A percentile compares a stretch with the other conserved stretches of the same genome.
Conservation (phyloP, 1,284 basidiomycete species). For the Ustilago hordei region DNA sequence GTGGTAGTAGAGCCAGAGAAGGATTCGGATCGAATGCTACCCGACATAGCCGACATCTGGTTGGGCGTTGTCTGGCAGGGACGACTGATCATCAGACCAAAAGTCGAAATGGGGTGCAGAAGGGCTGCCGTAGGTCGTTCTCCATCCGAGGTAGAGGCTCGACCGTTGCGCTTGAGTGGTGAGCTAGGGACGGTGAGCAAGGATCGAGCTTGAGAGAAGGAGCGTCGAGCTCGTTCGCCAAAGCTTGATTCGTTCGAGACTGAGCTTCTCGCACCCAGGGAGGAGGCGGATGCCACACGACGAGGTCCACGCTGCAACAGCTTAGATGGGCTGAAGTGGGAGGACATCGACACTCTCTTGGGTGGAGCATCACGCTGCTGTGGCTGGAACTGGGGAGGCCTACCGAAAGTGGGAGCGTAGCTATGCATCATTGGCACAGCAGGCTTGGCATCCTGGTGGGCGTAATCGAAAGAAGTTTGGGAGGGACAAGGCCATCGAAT, state of each 20-base stretch:
- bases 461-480: slow-evolving; percentile 6
- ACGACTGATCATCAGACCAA: slow-evolving; percentile 12
- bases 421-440: background rate
- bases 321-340: slow-evolving; percentile 5
- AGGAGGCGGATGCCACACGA: slow-evolving; percentile 17
- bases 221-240: slow-evolving; percentile 20
- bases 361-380: background rate
- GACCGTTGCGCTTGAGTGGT: slow-evolving; percentile 2
- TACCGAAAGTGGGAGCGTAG: background rate
- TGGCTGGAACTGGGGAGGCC: background rate
- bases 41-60: slow-evolving; percentile 5
- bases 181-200: slow-evolving; percentile 9
- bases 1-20: slow-evolving; percentile 6
- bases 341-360: background rate
- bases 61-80: slow-evolving; percentile 23
- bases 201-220: slow-evolving; percentile 20
- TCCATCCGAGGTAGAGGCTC: slow-evolving; percentile 6
- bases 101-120: slow-evolving; percentile 21
- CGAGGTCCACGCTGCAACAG: slow-evolving; percentile 10
- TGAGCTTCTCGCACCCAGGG: slow-evolving; percentile 7
- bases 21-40: slow-evolving; percentile 10
- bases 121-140: slow-evolving; percentile 13
- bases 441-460: background rate
- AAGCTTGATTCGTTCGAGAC: slow-evolving; percentile 12
- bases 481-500: background rate